These are phyloP conservation scores for Furcasterigmium sp. DNA, from an alignment of 2,329 filamentous ascomycete species.

Conservation along the genomic window DNA sequence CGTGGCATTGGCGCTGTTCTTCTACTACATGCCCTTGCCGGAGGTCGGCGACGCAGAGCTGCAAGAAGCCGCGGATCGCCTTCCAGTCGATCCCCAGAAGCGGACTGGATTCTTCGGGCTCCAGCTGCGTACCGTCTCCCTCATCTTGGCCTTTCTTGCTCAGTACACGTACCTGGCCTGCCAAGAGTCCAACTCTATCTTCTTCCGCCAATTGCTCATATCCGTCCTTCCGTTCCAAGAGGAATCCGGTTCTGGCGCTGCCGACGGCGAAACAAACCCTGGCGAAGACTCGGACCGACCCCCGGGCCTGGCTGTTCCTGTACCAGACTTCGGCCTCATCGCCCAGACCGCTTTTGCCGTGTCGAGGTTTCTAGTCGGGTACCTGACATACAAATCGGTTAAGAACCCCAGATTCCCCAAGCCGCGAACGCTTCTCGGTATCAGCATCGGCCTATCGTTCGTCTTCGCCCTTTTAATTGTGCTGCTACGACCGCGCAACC, in stretches of 20 bases:
- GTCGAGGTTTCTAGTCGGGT: constrained; percentile 65
- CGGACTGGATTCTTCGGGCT: constrained; percentile 39
- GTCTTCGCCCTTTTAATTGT: constrained; percentile 47
- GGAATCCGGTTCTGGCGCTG: constrained; percentile 15
- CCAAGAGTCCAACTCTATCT: constrained; percentile 62
- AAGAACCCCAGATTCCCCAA: constrained; percentile 47
- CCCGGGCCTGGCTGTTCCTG: constrained; percentile 44
- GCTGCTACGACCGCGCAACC: constrained; percentile 35
- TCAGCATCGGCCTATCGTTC: constrained; percentile 56
- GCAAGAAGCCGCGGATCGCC: constrained; percentile 37
- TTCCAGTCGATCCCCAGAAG: constrained; percentile 46
- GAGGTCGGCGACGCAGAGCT: constrained; percentile 54
- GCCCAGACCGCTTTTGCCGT: constrained; percentile 69
- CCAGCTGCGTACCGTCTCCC: constrained; percentile 47
- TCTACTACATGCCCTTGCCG: constrained; percentile 63
- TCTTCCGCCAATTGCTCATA: constrained; percentile 48
- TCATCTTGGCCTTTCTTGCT: constrained; percentile 67
- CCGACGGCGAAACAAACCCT: constrained; percentile 31
- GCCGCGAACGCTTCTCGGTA: constrained; percentile 64
- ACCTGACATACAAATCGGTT: constrained; percentile 54
- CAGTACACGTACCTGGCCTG: constrained; percentile 77
- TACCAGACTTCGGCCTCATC: constrained; percentile 64
- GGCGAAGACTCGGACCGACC: constrained; percentile 32
- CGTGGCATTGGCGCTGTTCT: constrained; percentile 62
- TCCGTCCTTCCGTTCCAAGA: constrained; percentile 27